Evolutionary conservation across 768 basidiomycete genomes (phyloP), one percentile per base, ranked within the genome.

Genomic region (Boletus tomentosulus): DNA sequence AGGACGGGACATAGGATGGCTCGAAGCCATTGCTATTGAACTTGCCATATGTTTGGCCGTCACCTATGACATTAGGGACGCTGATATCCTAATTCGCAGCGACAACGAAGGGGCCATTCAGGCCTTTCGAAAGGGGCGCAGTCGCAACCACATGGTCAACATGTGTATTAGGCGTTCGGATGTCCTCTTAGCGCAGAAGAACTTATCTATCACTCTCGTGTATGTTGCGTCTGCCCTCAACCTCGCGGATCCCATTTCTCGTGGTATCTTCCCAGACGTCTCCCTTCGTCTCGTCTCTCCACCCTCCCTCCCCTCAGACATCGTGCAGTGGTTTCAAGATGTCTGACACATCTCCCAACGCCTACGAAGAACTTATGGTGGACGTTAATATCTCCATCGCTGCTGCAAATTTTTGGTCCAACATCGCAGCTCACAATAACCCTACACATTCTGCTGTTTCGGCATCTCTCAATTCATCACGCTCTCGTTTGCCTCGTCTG

Each of bases 111-210:
- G 49, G 1, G 30, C 16, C 2, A 50, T 42, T 6, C 49, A 50
- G 0, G 39, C 49, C 27, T 42, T 50, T 16, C 3, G 24, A 1
- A 50, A 50, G 24, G 49, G 30, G 2, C 4, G 49, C 11, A 58
- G 50, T 24, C 24, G 42, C 31, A 34, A 51, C n/a, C 42, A 44
- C 42, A 44, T 51, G 42, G 50, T 51, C 13, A 51, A 51, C 10
- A 22, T 31, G 6, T 51, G 42, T 8, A 51, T 51, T 31, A 3
- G 27, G 3, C 15, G n/a, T 2, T 8, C n/a, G 1, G 28, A 50
- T 10, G 16, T 28, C 28, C 1, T 50, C 9, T 12, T 39, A 5
- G 10, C 2, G 2, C 7, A 10, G 1, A 15, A 2, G 8, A 15
- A 50, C 16, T 3, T 50, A 10, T 41, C 27, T 16, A n/a, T 50